A percentile compares a stretch with the other conserved stretches of the same genome.
phyloP scores from a whole-genome alignment of 1,284 basidiomycete species.

The Leccinum insolens region DNA sequence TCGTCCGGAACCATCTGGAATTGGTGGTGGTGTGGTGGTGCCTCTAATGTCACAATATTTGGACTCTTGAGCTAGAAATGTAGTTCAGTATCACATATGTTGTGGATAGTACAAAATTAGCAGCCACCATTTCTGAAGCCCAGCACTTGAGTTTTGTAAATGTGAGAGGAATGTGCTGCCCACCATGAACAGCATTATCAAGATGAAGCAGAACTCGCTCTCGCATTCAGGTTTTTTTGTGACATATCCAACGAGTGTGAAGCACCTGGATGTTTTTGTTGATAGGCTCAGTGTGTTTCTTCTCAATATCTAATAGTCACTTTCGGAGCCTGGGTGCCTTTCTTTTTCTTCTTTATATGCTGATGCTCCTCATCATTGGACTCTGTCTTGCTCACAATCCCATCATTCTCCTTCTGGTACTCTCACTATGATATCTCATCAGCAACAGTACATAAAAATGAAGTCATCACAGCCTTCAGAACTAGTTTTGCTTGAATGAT shows the following conservation, averaged over 20 bases:
- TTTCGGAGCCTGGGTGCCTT: background rate
- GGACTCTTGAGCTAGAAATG: background rate
- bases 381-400: too few species aligned
- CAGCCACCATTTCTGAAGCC: background rate
- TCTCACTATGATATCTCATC: too few species aligned
- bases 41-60: background rate
- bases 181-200: background rate
- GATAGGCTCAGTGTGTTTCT: background rate
- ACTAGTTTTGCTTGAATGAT: too few species aligned
- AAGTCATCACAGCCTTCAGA: too few species aligned
- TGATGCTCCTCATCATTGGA: background rate
- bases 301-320: background rate
- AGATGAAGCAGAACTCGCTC: background rate
- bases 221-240: background rate
- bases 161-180: background rate
- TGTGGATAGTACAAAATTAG: background rate
- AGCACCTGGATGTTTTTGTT: background rate
- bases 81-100: background rate
- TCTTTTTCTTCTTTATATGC: background rate
- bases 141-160: background rate
- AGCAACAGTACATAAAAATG: too few species aligned
- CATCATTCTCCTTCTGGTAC: too few species aligned
- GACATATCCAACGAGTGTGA: background rate
- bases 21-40: background rate
- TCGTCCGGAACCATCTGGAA: background rate